These are phyloP conservation scores for Stachybotrys chlorohalonatus DNA, from an alignment of 2,329 filamentous ascomycete genomes.

Conservation along the genomic window DNA sequence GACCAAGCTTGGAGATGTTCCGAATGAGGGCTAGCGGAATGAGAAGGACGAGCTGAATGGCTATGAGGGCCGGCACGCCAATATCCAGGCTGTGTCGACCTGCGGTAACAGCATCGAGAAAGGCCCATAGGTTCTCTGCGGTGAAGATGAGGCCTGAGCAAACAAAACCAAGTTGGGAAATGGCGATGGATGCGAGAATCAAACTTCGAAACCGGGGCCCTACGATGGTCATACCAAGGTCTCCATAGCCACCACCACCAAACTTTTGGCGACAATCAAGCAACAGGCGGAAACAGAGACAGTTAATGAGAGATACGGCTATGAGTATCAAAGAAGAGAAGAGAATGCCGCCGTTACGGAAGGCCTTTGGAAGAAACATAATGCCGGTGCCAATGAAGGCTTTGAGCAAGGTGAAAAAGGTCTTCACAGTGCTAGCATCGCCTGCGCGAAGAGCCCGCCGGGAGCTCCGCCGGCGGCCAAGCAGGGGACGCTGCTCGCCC, in stretches of 20 bases:
- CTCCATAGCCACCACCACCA: conserved; percentile 65
- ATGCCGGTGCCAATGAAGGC: conserved; percentile 74
- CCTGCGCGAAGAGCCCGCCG: conserved; percentile 36
- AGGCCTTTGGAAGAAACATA: conserved; percentile 74
- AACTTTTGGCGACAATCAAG: conserved; percentile 55
- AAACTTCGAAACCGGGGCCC: conserved; percentile 54
- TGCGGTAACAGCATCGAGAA: conserved; percentile 52
- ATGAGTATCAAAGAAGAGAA: conserved; percentile 65
- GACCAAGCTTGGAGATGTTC: conserved; percentile 66
- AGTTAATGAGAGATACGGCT: conserved; percentile 55
- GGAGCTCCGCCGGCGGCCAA: conserved; percentile 40
- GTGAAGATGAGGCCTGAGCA: conserved; percentile 71
- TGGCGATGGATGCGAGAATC: conserved; percentile 60
- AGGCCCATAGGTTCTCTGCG: conserved; percentile 63
- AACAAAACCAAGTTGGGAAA: conserved; percentile 71
- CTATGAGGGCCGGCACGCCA: conserved; percentile 47
- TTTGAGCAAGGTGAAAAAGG: conserved; percentile 71
- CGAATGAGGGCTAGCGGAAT: conserved; percentile 61
- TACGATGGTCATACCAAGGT: conserved; percentile 58
- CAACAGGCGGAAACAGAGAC: conserved; percentile 63
- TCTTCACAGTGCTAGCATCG: conserved; percentile 59
- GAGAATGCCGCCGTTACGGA: conserved; percentile 67
- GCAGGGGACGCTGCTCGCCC: conserved; percentile 49
- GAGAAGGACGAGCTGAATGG: conserved; percentile 54
- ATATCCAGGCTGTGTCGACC: conserved; percentile 42